Conservation (phyloP, 139 green algal species). For the Ettlia oleoabundans region DNA sequence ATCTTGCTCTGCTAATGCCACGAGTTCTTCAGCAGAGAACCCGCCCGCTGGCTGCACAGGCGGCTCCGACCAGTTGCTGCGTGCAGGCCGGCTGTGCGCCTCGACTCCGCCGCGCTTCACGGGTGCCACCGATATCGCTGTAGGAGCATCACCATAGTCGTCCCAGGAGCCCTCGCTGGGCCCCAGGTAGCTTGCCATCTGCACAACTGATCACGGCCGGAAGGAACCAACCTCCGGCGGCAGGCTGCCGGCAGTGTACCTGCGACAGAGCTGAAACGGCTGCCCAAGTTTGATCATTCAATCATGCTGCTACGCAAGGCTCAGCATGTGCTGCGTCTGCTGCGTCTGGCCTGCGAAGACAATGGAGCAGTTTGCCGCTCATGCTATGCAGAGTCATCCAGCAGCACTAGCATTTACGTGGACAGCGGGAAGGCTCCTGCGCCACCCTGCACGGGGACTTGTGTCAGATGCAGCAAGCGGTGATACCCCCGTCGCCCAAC, state of each 20-base stretch:
- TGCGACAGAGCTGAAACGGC: too few species aligned
- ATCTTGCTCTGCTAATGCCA: not conserved
- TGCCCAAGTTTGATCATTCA: too few species aligned
- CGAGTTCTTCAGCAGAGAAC: not conserved
- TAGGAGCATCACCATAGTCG: not conserved
- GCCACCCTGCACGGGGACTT: not conserved
- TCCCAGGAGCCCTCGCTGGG: not conserved
- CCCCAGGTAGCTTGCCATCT: not conserved
- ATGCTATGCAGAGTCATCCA: too few species aligned
- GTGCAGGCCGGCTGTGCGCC: not conserved
- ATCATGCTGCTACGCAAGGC: too few species aligned
- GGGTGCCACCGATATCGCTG: not conserved
- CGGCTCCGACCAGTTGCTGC: too few species aligned
- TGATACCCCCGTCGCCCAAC: constrained; percentile 37
- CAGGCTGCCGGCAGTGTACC: too few species aligned
- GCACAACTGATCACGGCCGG: too few species aligned
- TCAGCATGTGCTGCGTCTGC: too few species aligned
- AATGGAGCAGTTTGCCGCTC: too few species aligned
- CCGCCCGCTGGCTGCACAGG: not conserved
- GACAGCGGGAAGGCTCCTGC: not conserved
- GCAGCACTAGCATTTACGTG: too few species aligned
- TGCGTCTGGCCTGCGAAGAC: too few species aligned
- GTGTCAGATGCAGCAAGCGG: constrained; percentile 1
- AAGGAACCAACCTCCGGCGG: too few species aligned
- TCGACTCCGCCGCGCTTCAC: not conserved